phyloP scores from a whole-genome alignment of 495 filamentous ascomycete genomes.

The Trichoderma erinaceum region DNA sequence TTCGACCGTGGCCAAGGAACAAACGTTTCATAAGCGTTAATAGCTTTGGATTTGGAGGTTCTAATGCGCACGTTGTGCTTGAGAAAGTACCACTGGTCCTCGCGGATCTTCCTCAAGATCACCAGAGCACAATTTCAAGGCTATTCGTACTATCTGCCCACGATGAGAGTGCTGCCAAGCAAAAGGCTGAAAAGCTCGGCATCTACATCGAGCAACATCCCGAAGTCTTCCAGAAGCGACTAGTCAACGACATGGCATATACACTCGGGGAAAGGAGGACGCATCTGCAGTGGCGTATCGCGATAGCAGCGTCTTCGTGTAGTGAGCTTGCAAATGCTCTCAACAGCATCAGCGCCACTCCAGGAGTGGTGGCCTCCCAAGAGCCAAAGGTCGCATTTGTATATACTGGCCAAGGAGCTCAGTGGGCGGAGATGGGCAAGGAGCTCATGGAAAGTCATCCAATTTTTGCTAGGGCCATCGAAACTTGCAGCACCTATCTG shows the following conservation, averaged over 20 bases:
- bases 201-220: conserved; percentile 28
- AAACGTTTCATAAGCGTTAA: conserved; percentile 25
- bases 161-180: conserved; percentile 13
- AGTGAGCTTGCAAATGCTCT: conserved; percentile 16
- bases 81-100: conserved; percentile 22
- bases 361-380: conserved; percentile 21
- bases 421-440: conserved; percentile 46
- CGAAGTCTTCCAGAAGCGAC: conserved; percentile 20
- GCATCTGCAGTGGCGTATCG: conserved; percentile 16
- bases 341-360: background rate
- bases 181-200: conserved; percentile 27
- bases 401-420: conserved; percentile 33
- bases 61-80: conserved; percentile 46
- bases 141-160: conserved; percentile 17
- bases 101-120: background rate
- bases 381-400: conserved; percentile 22
- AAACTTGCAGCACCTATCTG: conserved; percentile 24
- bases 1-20: conserved; percentile 20
- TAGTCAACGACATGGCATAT: conserved; percentile 17
- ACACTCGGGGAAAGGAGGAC: conserved; percentile 20
- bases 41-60: conserved; percentile 46
- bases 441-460: conserved; percentile 31
- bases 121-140: background rate
- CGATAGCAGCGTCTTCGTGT: conserved; percentile 9
- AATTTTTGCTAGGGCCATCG: conserved; percentile 23